phyloP scores from a whole-genome alignment of 768 basidiomycete genomes.

The Boletus barrowsii region DNA sequence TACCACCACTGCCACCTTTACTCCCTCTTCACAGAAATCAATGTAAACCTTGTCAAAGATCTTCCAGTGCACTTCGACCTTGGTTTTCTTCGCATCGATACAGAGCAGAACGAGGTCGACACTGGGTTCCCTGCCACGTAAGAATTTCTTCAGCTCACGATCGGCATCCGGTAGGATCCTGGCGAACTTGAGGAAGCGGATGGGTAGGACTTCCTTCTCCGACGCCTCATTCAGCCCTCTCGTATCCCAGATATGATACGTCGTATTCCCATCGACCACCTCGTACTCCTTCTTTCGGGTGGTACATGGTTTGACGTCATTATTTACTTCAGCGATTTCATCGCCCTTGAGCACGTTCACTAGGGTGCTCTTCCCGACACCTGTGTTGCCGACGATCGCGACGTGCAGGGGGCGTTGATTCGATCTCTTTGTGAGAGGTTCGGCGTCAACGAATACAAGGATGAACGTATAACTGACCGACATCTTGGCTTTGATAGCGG shows the following conservation, averaged over 20 bases:
- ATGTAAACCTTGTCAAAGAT: conserved; percentile 16
- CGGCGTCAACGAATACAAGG: neutral
- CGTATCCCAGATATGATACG: conserved; percentile 24
- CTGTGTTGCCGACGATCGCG: conserved; percentile 23
- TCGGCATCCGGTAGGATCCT: conserved; percentile 15
- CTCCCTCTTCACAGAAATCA: conserved; percentile 10
- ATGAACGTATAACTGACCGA: conserved; percentile 10
- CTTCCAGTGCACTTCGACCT: conserved; percentile 14
- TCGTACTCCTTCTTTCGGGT: conserved; percentile 1
- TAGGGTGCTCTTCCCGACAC: conserved; percentile 27
- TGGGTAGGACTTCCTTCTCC: neutral
- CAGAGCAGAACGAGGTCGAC: conserved; percentile 23
- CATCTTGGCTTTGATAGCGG: conserved; percentile 9
- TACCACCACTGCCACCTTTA: conserved; percentile 18
- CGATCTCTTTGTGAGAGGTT: neutral
- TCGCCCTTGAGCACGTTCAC: conserved; percentile 24
- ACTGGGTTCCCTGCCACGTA: conserved; percentile 9
- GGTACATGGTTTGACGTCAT: conserved; percentile 23
- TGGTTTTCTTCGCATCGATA: conserved; percentile 20
- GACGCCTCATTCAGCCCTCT: conserved; percentile 24
- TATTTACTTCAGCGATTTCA: conserved; percentile 12
- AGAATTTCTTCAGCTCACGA: conserved; percentile 13
- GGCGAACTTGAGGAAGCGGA: neutral
- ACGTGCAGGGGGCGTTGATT: conserved; percentile 9
- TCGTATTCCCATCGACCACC: conserved; percentile 2